A percentile compares a stretch with the other conserved stretches of the same genome.
Conservation (phyloP, 2,329 filamentous ascomycete genomes). For the Epichloe glyceriae region DNA sequence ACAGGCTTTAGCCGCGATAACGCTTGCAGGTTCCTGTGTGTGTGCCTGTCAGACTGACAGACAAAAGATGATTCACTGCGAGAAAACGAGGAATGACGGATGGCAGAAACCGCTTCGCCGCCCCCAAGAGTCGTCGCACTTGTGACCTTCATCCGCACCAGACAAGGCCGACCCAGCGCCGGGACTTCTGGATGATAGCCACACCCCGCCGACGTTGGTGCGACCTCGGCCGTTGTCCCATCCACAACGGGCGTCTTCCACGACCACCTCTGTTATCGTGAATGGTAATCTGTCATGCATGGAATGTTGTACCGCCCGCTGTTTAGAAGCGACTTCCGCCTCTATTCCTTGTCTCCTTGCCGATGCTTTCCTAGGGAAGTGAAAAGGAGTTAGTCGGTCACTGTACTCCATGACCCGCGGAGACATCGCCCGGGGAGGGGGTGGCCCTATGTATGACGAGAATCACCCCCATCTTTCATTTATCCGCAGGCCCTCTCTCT, state of each 20-base stretch:
- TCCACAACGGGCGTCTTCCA: neutral
- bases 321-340: no score
- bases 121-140: neutral
- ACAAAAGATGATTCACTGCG: no score
- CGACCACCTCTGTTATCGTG: neutral
- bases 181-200: neutral
- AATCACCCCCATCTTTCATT: no score
- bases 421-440: no score
- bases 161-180: neutral
- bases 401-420: no score
- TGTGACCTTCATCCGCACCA: neutral
- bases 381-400: no score
- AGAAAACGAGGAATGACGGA: neutral
- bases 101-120: neutral
- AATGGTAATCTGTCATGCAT: no score
- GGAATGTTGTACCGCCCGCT: no score
- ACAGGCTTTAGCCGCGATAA: constrained; percentile 5
- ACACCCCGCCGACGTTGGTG: neutral
- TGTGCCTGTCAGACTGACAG: neutral
- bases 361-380: no score
- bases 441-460: no score
- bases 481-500: no score
- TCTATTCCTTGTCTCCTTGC: no score
- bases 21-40: neutral
- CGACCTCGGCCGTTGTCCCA: neutral